These are phyloP conservation scores for Sporodiniella umbellata DNA, from an alignment of 371 early-diverging fungal species.

Conservation along the genomic window DNA sequence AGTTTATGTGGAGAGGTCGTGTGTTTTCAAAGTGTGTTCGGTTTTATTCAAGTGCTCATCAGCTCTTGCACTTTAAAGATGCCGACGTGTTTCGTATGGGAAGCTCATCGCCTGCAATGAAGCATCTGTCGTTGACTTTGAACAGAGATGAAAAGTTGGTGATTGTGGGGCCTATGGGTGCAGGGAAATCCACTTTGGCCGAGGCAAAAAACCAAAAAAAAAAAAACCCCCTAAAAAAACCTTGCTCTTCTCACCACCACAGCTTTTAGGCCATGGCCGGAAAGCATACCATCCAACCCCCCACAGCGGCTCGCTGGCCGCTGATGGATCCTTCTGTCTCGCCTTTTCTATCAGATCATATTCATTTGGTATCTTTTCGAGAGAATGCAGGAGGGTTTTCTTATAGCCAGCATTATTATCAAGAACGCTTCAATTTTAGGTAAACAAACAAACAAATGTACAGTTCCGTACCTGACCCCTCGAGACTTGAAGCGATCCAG, in stretches of 20 bases:
- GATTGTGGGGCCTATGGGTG: conserved; percentile 45
- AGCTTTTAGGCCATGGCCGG: conserved; percentile 33
- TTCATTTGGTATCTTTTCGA: conserved; percentile 48
- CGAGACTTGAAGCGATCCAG: conserved; percentile 52
- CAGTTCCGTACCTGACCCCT: too few species aligned
- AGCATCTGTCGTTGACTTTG: conserved; percentile 30
- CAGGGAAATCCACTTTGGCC: conserved; percentile 49
- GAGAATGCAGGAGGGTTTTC: conserved; percentile 43
- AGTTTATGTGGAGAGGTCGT: too few species aligned
- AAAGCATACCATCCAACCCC: conserved; percentile 31
- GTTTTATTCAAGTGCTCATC: conserved; percentile 9
- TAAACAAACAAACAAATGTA: conserved; percentile 11
- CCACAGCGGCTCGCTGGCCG: conserved; percentile 36
- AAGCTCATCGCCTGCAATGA: conserved; percentile 31
- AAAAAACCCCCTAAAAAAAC: too few species aligned
- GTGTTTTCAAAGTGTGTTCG: neutral
- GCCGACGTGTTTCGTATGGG: conserved; percentile 41
- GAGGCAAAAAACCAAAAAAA: conserved; percentile 23
- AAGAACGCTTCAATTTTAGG: conserved; percentile 59
- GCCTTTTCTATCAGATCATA: conserved; percentile 36
- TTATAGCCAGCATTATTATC: conserved; percentile 50
- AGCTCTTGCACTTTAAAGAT: conserved; percentile 31
- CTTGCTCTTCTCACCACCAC: neutral
- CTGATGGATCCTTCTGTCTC: conserved; percentile 24
- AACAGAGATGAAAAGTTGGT: conserved; percentile 31